Evolutionary conservation across 495 filamentous ascomycete species (phyloP).

Genomic region (Xylaria castorea): DNA sequence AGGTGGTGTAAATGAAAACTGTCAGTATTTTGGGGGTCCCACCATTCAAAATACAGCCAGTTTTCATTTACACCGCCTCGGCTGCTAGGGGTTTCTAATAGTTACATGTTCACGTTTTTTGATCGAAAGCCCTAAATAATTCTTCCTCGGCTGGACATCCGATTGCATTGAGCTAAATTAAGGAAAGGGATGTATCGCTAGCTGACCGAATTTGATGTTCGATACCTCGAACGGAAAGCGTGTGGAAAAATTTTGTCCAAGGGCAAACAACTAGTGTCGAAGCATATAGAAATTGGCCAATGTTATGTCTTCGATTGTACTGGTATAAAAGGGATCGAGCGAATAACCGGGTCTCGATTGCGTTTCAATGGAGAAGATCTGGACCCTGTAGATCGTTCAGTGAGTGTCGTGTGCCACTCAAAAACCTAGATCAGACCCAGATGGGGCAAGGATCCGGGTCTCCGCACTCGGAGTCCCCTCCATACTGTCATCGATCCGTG

Average conservation of each 20-base stretch:
- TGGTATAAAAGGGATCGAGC: background rate
- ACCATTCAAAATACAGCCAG: too few relatives aligned
- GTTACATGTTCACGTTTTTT: too few relatives aligned
- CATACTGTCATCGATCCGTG: background rate
- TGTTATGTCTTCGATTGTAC: background rate
- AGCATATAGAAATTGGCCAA: conserved; percentile 1
- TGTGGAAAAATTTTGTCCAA: background rate
- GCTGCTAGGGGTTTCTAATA: too few relatives aligned
- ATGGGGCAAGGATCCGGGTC: background rate
- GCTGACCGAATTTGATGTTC: too few relatives aligned
- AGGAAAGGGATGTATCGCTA: too few relatives aligned
- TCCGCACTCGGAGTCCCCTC: conserved; percentile 14
- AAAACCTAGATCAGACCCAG: background rate
- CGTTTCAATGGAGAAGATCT: conserved; percentile 17
- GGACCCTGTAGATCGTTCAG: conserved; percentile 33
- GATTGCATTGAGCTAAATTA: too few relatives aligned
- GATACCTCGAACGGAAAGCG: background rate
- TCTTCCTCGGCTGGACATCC: too few relatives aligned
- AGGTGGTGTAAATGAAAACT: too few relatives aligned
- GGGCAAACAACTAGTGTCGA: background rate
- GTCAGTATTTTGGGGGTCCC: too few relatives aligned
- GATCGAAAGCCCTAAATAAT: too few relatives aligned
- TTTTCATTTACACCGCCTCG: too few relatives aligned
- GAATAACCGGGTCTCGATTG: conserved; percentile 10
- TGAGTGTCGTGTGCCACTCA: conserved; percentile 21